These are phyloP conservation scores for Tricholoma flavovirens DNA, from an alignment of 768 basidiomycete species.

Conservation along the genomic window DNA sequence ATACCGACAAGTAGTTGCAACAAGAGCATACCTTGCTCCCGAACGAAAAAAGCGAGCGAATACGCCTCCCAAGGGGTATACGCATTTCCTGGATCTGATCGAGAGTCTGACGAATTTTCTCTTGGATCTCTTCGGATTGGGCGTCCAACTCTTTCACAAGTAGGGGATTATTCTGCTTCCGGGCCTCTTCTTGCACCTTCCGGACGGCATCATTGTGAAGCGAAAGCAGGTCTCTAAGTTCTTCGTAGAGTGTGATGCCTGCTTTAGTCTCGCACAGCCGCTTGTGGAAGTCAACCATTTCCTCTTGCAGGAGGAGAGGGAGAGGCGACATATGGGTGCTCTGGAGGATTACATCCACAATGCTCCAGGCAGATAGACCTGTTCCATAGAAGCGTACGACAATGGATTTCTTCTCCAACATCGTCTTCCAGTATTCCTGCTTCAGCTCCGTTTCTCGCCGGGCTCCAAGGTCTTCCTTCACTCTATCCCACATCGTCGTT, in stretches of 20 bases:
- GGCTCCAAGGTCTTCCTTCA: constrained; percentile 9
- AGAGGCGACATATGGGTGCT: not conserved
- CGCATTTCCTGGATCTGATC: constrained; percentile 3
- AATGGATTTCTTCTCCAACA: constrained; percentile 2
- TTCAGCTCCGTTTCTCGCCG: constrained; percentile 3
- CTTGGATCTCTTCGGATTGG: not conserved
- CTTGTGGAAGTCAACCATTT: constrained; percentile 13
- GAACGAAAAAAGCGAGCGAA: not conserved
- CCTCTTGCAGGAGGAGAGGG: constrained; percentile 11
- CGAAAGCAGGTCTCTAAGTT: not conserved
- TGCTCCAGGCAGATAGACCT: constrained; percentile 3
- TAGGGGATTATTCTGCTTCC: not conserved
- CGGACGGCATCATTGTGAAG: not conserved
- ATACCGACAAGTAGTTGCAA: not conserved
- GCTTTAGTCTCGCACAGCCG: constrained; percentile 13
- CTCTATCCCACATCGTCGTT: constrained; percentile 40
- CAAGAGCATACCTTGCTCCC: not conserved
- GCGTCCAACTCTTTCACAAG: not conserved
- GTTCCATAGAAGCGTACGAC: constrained; percentile 1
- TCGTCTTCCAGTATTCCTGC: constrained; percentile 5
- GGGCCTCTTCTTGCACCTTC: not conserved
- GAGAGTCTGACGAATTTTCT: not conserved
- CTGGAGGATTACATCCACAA: constrained; percentile 4
- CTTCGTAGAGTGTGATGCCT: constrained; percentile 5
- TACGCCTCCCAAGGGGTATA: not conserved